These are phyloP conservation scores for Kuraishia ogatae DNA, from an alignment of 805 yeast genomes.

Conservation along the genomic window DNA sequence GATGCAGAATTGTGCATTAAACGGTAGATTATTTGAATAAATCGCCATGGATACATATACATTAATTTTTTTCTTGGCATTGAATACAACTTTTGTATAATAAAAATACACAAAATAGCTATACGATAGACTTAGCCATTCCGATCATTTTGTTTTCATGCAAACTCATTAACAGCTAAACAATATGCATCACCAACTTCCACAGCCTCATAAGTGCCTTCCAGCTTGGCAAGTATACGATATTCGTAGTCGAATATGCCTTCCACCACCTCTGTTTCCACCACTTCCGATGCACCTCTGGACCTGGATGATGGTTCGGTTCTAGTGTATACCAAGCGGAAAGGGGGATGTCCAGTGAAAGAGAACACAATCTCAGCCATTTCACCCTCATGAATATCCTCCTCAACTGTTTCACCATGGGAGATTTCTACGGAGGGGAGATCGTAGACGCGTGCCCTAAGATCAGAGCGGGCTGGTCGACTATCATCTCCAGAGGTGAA, in stretches of 20 bases:
- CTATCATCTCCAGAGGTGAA: constrained; percentile 32
- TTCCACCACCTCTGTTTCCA: constrained; percentile 53
- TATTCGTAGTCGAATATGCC: constrained; percentile 64
- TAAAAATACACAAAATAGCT: neutral
- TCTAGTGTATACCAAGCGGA: constrained; percentile 75
- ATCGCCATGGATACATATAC: neutral
- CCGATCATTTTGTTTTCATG: constrained; percentile 6
- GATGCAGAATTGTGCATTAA: neutral
- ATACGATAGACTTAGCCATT: neutral
- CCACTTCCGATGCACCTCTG: constrained; percentile 25
- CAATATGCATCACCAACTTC: constrained; percentile 85
- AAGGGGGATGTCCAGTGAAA: constrained; percentile 87
- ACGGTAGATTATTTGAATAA: no score
- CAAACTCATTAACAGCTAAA: constrained; percentile 15
- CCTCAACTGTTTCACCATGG: constrained; percentile 67
- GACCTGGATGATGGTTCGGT: constrained; percentile 24
- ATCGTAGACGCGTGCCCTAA: constrained; percentile 30
- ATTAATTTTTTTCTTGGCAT: neutral
- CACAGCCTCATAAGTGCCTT: constrained; percentile 91
- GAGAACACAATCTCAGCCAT: constrained; percentile 79
- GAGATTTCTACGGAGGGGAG: constrained; percentile 73
- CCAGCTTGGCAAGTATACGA: constrained; percentile 68
- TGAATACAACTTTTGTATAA: neutral
- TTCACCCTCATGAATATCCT: constrained; percentile 91
- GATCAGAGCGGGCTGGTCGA: constrained; percentile 14